Evolutionary conservation across 2,329 filamentous ascomycete species (phyloP), one percentile per base, ranked within the genome.

Genomic region (Trichoderma sp.): DNA sequence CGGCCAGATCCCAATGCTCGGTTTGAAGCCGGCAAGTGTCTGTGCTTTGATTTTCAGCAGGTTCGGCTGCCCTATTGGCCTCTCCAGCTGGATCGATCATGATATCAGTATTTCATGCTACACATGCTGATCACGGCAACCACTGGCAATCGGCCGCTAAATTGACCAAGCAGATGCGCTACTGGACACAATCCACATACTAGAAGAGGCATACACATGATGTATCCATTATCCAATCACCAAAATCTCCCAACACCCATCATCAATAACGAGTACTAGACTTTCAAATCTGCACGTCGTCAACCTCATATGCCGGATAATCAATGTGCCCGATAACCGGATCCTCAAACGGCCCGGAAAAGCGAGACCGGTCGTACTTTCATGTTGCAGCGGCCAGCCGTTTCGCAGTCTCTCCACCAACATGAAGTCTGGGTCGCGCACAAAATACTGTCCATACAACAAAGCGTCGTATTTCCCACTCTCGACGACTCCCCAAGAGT

Each of bases 381-480:
- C n/a, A n/a, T n/a, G n/a, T n/a, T 0, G 79, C 76, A 85, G 73
- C 0, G 81, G 77, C 35, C 77, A 73, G 0, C 80, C 81, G 16
- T 81, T 78, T 65, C 79, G 78, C 64, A 86, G 71, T 61, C 83
- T 70, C 53, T 82, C 75, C 4, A 84, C 78, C 65, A 86, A n/a
- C n/a, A n/a, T n/a, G n/a, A n/a, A 71, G 71, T 86, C 84, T 0
- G 83, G 84, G 66, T 84, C 85, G 58, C 81, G 83, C 6, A 82
- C 80, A 66, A 85, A 86, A 55, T 81, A 80, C 2, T 84, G 77
- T 0, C 84, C 84, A 64, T 82, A 85, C 2, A 84, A 67, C 31
- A 87, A 72, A 10, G 76, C 84, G 71, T 86, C 84, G 65, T 84
- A 84, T 31, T 76, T 79, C 3, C 80, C 81, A 1, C 87, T 73